These are phyloP conservation scores for Discostella stelligera DNA, from an alignment of 352 stramenopile species.

Conservation along the genomic window DNA sequence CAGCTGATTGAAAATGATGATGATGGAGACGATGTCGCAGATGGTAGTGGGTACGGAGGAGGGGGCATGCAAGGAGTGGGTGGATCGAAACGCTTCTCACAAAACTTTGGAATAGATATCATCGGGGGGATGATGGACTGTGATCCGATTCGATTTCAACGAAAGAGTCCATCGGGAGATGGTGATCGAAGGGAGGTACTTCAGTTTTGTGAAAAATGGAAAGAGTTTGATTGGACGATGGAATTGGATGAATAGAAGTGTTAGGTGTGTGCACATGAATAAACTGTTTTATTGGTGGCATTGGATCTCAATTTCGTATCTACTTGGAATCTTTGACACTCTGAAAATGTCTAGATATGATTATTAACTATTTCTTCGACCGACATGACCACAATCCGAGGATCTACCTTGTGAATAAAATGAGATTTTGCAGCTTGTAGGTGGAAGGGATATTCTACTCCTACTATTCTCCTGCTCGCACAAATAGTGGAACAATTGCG, in stretches of 20 bases:
- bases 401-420: no score
- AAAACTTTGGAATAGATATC: conserved; percentile 75
- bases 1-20: conserved; percentile 67
- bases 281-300: not conserved
- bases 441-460: no score
- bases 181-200: conserved; percentile 50
- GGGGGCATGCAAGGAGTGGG: conserved; percentile 21
- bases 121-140: conserved; percentile 74
- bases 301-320: not conserved
- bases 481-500: no score
- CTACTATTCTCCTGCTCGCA: no score
- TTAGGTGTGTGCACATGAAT: not conserved
- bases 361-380: no score
- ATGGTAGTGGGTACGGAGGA: conserved; percentile 8
- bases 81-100: conserved; percentile 41
- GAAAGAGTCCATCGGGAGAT: conserved; percentile 43
- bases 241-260: conserved; percentile 43
- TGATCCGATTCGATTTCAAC: conserved; percentile 67
- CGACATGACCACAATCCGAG: no score
- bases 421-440: no score
- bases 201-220: conserved; percentile 65
- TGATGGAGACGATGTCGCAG: conserved; percentile 25
- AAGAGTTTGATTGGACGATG: conserved; percentile 73
- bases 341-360: not conserved
- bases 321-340: not conserved